Conservation (phyloP, 2,329 filamentous ascomycete genomes). For the Davidsoniella australis region DNA sequence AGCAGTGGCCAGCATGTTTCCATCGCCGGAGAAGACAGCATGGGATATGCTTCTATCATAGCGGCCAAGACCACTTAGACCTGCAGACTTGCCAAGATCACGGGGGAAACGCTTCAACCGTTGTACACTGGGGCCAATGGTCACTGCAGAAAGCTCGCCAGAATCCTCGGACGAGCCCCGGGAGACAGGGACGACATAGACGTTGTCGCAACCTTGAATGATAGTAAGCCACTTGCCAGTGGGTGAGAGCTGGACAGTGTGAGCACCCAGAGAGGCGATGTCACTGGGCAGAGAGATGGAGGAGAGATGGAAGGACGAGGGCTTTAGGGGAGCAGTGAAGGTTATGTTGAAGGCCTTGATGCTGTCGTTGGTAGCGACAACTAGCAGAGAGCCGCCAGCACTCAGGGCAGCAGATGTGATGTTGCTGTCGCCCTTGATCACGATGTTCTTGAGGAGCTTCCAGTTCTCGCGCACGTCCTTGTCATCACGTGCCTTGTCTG, state of each 20-base stretch:
- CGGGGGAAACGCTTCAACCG: slow-evolving; percentile 37
- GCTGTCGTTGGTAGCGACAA: slow-evolving; percentile 56
- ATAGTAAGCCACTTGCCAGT: slow-evolving; percentile 53
- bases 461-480: slow-evolving; percentile 34
- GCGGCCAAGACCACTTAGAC: slow-evolving; percentile 49
- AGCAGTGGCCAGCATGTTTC: slow-evolving; percentile 58
- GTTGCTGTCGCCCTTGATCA: slow-evolving; percentile 60
- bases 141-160: slow-evolving; percentile 13
- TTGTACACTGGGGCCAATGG: slow-evolving; percentile 22
- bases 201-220: slow-evolving; percentile 41
- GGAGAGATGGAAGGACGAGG: slow-evolving; percentile 48
- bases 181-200: slow-evolving; percentile 34
- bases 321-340: slow-evolving; percentile 26
- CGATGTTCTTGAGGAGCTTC: slow-evolving; percentile 51
- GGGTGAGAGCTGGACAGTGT: slow-evolving; percentile 50
- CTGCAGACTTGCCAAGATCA: slow-evolving; percentile 34
- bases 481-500: slow-evolving; percentile 23
- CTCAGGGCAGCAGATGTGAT: slow-evolving; percentile 63
- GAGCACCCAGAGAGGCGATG: slow-evolving; percentile 46
- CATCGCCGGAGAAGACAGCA: slow-evolving; percentile 63
- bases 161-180: neutral
- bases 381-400: slow-evolving; percentile 51
- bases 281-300: slow-evolving; percentile 47
- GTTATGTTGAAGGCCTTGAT: slow-evolving; percentile 54
- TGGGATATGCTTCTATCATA: slow-evolving; percentile 66